phyloP scores from a whole-genome alignment of 192 early-diverging fungal genomes.

The Podila horticola region DNA sequence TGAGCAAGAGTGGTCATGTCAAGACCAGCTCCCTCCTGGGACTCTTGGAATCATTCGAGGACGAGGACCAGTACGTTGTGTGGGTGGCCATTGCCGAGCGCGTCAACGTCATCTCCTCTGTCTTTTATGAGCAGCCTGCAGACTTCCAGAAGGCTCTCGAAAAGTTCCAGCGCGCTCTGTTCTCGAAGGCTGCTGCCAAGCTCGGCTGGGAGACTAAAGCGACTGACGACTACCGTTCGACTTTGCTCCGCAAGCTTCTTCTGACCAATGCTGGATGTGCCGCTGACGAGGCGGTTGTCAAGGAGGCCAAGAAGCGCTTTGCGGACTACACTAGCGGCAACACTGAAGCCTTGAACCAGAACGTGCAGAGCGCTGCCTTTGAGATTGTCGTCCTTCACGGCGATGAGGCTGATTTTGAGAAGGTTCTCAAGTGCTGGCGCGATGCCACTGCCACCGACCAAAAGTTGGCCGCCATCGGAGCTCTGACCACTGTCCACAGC shows the following conservation, averaged over 20 bases:
- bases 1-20: conserved; percentile 81
- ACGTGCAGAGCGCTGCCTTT: conserved; percentile 79
- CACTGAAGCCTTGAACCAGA: conserved; percentile 76
- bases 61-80: conserved; percentile 86
- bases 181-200: conserved; percentile 74
- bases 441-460: conserved; percentile 73
- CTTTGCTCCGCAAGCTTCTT: conserved; percentile 79
- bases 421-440: conserved; percentile 69
- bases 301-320: conserved; percentile 80
- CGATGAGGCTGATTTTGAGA: conserved; percentile 70
- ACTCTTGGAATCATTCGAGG: conserved; percentile 74
- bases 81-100: conserved; percentile 73
- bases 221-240: conserved; percentile 79
- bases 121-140: conserved; percentile 74
- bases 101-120: conserved; percentile 65
- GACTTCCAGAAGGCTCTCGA: conserved; percentile 71
- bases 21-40: conserved; percentile 81
- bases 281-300: conserved; percentile 69
- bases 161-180: conserved; percentile 75
- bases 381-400: conserved; percentile 72
- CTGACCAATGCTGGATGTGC: conserved; percentile 76
- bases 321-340: conserved; percentile 69
- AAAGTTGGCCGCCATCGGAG: conserved; percentile 70
- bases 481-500: conserved; percentile 66
- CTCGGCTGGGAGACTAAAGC: conserved; percentile 83